phyloP scores from a whole-genome alignment of 495 filamentous ascomycete genomes.

The Annulohypoxylon stygium region DNA sequence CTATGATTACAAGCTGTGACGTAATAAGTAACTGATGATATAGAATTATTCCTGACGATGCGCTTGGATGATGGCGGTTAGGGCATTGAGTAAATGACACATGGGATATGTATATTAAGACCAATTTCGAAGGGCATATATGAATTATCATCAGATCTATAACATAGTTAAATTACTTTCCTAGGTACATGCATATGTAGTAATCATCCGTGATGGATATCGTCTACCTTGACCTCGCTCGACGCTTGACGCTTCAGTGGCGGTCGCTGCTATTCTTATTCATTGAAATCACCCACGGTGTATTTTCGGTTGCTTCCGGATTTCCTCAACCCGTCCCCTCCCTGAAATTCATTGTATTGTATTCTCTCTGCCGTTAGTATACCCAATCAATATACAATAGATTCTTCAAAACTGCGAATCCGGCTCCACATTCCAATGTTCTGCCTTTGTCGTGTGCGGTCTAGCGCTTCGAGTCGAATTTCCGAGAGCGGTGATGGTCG shows the following conservation, averaged over 20 bases:
- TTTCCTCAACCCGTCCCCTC: not conserved
- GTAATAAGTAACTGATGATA: too few species aligned
- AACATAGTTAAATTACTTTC: too few species aligned
- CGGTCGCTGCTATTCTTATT: not conserved
- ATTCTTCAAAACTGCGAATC: slow-evolving; percentile 7
- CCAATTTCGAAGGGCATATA: too few species aligned
- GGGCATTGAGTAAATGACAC: too few species aligned
- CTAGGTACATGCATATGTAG: too few species aligned
- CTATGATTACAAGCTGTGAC: not conserved
- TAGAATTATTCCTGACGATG: too few species aligned
- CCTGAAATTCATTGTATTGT: not conserved
- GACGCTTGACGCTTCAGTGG: too few species aligned
- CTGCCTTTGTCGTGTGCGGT: slow-evolving; percentile 8
- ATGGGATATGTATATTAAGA: too few species aligned
- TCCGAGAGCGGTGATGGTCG: slow-evolving; percentile 19
- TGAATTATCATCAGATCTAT: too few species aligned
- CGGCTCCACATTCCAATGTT: not conserved
- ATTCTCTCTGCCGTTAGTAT: not conserved
- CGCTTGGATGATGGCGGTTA: too few species aligned
- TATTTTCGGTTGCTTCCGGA: not conserved
- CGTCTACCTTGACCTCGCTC: too few species aligned
- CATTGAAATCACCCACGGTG: not conserved
- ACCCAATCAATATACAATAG: not conserved
- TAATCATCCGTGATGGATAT: too few species aligned
- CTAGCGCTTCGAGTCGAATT: not conserved